Conservation (phyloP, 2,329 filamentous ascomycete genomes). For the Lachnellula cervina region DNA sequence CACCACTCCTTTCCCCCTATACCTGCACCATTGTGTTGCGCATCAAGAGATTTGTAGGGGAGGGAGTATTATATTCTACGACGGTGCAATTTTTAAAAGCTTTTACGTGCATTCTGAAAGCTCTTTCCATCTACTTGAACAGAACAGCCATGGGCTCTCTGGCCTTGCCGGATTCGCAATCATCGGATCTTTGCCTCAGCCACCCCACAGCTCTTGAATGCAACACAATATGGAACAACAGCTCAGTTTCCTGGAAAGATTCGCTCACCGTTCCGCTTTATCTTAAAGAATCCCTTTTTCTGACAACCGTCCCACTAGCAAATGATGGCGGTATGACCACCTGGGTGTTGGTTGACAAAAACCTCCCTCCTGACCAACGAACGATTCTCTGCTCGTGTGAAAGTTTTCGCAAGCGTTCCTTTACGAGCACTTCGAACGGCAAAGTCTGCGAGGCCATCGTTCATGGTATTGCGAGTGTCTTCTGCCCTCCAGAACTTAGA, state of each 20-base stretch:
- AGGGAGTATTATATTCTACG: no score
- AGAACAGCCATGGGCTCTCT: no score
- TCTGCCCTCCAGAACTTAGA: constrained; percentile 59
- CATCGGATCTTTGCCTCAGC: constrained; percentile 40
- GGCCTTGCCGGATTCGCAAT: neutral
- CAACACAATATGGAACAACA: constrained; percentile 46
- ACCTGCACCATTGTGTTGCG: no score
- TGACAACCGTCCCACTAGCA: constrained; percentile 49
- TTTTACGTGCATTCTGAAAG: no score
- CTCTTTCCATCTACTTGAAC: neutral
- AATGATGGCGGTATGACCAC: constrained; percentile 51
- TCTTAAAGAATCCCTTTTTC: constrained; percentile 50
- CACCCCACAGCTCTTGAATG: constrained; percentile 53
- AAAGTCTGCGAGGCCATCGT: constrained; percentile 50
- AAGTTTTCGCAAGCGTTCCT: constrained; percentile 52
- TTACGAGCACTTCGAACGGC: constrained; percentile 37
- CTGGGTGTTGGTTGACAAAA: constrained; percentile 56
- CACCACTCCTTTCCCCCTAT: no score
- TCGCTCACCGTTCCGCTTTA: constrained; percentile 50
- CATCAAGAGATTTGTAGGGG: no score
- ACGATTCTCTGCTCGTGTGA: constrained; percentile 61
- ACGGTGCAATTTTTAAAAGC: no score
- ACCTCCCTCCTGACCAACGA: constrained; percentile 35
- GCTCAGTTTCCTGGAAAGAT: constrained; percentile 52
- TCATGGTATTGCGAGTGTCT: constrained; percentile 75